Evolutionary conservation across 176 grass and related monocot species (phyloP).

Genomic region (Phyllostachys edulis): DNA sequence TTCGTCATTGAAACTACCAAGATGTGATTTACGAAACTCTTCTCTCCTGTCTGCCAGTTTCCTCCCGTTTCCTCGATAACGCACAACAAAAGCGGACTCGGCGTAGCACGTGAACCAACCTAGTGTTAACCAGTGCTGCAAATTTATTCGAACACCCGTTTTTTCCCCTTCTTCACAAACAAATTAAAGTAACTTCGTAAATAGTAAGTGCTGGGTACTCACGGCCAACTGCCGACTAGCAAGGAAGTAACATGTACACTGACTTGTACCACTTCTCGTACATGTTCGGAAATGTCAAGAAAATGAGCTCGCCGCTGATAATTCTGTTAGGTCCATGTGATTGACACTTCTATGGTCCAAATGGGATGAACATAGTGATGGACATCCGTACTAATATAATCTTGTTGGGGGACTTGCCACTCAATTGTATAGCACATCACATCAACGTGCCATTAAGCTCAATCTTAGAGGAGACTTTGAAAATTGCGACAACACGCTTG

Average conservation of each 20-base stretch:
- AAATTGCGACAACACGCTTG: neutral
- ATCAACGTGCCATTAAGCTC: neutral
- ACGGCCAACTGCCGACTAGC: neutral
- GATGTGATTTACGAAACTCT: too few relatives aligned
- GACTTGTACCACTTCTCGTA: neutral
- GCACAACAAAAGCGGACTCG: too few relatives aligned
- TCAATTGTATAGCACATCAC: neutral
- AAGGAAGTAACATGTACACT: neutral
- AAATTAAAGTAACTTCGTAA: too few relatives aligned
- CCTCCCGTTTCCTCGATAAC: too few relatives aligned
- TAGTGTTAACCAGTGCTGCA: too few relatives aligned
- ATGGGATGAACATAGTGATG: neutral
- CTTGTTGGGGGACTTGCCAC: neutral
- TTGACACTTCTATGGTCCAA: neutral
- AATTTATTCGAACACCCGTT: too few relatives aligned
- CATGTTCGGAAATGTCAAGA: neutral
- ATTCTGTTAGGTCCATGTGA: neutral
- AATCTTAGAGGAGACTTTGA: neutral
- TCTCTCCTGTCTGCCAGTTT: too few relatives aligned
- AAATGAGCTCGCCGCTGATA: neutral
- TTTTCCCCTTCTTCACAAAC: too few relatives aligned
- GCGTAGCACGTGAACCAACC: too few relatives aligned
- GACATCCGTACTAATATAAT: neutral
- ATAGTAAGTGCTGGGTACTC: neutral
- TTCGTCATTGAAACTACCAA: too few relatives aligned